Evolutionary conservation across 306 rosid genomes (phyloP), one percentile per base, ranked within the genome.

Genomic region (Corylus avellana): DNA sequence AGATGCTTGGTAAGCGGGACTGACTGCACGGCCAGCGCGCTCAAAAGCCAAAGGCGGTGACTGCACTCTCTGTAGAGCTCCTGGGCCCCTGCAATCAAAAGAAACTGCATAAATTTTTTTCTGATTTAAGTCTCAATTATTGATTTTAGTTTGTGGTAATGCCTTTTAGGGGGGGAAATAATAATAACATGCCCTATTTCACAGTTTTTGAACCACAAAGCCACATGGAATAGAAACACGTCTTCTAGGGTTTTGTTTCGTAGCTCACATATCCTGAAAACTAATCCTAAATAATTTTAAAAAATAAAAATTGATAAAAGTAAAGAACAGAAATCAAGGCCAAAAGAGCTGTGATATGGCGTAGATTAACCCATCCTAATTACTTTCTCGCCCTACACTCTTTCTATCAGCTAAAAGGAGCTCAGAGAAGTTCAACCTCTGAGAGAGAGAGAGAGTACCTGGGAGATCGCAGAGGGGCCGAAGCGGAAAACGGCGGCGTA

Each of bases 381-480:
- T 54, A 18, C 58, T 54, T 54, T 17, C 22, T 18, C 20, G 59
- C 22, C 20, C 7, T 54, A 17, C 59, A 16, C 9, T 25, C 66
- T 25, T 25, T 59, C 4, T 11, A 62, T 46, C 48, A 51, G 59
- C 20, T 18, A 20, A 74, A 57, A 4, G 44, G 25, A 25, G 61
- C 12, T 13, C 22, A 72, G 13, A 29, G 67, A 29, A 75, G 25
- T 20, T 8, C 62, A 8, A 59, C 8, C 32, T 10, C 14, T 9
- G 72, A 3, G 66, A 13, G 12, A 8, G 66, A 8, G 66, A 13
- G 12, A 8, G 58, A 39, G 44, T 61, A 89, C 88, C 88, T 84
- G 80, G 81, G 73, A 75, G 86, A 25, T 55, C 73, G 81, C 14
- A 79, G 51, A 62, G 83, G 76, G 68, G 67, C 35, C 16, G 76